phyloP scores from a whole-genome alignment of 345 rosid genomes.

The Orychophragmus violaceus region DNA sequence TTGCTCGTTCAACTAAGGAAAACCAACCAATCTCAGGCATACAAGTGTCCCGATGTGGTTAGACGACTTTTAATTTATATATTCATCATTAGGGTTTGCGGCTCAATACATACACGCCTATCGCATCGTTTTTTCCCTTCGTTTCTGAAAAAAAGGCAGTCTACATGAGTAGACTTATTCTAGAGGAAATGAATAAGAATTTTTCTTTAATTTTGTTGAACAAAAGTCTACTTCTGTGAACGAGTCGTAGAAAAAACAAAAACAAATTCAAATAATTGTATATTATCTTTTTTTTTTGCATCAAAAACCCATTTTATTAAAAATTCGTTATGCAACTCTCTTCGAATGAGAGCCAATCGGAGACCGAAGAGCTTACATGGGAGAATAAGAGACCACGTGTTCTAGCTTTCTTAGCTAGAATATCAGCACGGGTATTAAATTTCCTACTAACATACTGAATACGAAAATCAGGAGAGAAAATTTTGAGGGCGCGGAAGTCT shows the following conservation, averaged over 20 bases:
- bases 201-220: background rate
- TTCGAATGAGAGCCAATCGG: too few species aligned
- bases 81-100: constrained; percentile 28
- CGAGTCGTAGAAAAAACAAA: background rate
- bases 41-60: constrained; percentile 7
- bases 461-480: too few species aligned
- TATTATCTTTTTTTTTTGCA: background rate
- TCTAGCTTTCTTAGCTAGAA: too few species aligned
- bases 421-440: too few species aligned
- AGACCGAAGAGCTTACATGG: too few species aligned
- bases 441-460: too few species aligned
- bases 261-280: background rate
- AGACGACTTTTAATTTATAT: constrained; percentile 12
- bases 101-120: constrained; percentile 32
- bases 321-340: too few species aligned
- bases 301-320: too few species aligned
- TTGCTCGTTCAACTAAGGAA: constrained; percentile 10
- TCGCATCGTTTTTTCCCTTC: constrained; percentile 11
- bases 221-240: constrained; percentile 21
- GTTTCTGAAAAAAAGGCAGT: background rate
- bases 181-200: background rate
- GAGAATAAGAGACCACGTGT: too few species aligned
- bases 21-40: background rate
- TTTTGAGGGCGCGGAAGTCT: too few species aligned
- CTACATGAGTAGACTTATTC: constrained; percentile 15